Conservation (phyloP, 495 filamentous ascomycete genomes). For the Xylaria telfairii region DNA sequence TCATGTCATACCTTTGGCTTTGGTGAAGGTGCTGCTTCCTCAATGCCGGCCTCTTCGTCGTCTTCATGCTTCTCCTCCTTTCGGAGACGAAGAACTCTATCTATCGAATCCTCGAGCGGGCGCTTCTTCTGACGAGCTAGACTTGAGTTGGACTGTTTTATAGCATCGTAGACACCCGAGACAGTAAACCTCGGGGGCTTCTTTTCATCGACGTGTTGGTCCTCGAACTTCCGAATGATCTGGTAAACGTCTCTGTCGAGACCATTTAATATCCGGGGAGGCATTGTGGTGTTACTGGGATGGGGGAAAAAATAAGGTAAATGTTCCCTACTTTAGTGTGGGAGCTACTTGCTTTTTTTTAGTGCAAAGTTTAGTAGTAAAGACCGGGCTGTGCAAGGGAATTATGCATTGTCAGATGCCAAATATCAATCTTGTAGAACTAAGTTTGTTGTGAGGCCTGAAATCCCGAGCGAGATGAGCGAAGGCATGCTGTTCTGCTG, state of each 20-base stretch:
- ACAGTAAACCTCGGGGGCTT: conserved; percentile 57
- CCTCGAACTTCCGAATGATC: conserved; percentile 73
- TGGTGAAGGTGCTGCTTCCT: conserved; percentile 54
- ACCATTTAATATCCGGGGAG: conserved; percentile 35
- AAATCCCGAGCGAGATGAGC: not conserved
- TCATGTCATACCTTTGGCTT: conserved; percentile 34
- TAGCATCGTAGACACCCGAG: conserved; percentile 70
- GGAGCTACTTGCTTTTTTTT: too few species aligned
- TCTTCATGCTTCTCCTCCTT: conserved; percentile 66
- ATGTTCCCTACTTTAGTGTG: too few species aligned
- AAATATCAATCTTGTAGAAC: not conserved
- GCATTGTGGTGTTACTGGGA: conserved; percentile 24
- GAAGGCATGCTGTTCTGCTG: not conserved
- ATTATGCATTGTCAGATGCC: not conserved
- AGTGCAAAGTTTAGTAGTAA: too few species aligned
- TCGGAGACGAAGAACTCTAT: conserved; percentile 78
- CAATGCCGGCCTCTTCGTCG: conserved; percentile 66
- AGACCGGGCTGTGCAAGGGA: too few species aligned
- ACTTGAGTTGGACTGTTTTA: conserved; percentile 84
- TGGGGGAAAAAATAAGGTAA: not conserved
- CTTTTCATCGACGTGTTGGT: conserved; percentile 59
- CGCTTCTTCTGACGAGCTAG: conserved; percentile 80
- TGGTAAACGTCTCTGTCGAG: conserved; percentile 65
- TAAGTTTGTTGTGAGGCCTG: not conserved
- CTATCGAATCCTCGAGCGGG: conserved; percentile 82